Conservation (phyloP, 352 stramenopile genomes). For the Lagenidium giganteum region DNA sequence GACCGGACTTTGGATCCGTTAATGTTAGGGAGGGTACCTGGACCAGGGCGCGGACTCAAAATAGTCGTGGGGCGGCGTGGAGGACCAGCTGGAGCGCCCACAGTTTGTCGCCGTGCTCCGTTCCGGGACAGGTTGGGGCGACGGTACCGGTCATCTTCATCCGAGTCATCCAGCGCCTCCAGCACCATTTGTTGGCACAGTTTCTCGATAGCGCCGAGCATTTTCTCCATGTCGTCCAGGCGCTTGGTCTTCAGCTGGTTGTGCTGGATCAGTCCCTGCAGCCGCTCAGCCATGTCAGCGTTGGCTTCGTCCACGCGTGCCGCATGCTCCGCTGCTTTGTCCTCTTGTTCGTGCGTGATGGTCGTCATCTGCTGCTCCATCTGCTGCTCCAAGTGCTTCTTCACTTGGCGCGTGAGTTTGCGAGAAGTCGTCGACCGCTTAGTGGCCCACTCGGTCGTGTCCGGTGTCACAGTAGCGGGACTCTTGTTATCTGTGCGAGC, state of each 20-base stretch:
- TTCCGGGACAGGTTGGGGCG: too few relatives aligned
- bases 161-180: constrained; percentile 31
- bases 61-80: too few relatives aligned
- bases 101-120: too few relatives aligned
- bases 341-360: constrained; percentile 9
- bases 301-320: constrained; percentile 21
- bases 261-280: constrained; percentile 42
- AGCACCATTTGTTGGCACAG: constrained; percentile 57
- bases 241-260: constrained; percentile 50
- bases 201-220: constrained; percentile 55
- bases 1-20: too few relatives aligned
- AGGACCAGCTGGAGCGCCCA: too few relatives aligned
- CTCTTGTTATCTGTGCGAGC: constrained; percentile 55
- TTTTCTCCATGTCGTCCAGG: constrained; percentile 55
- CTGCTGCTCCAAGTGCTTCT: constrained; percentile 42
- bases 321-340: constrained; percentile 12
- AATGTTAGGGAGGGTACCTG: too few relatives aligned
- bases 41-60: too few relatives aligned
- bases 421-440: constrained; percentile 28
- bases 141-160: too few relatives aligned
- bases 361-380: constrained; percentile 20
- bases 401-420: constrained; percentile 40
- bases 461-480: too few relatives aligned
- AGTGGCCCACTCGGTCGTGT: constrained; percentile 21
- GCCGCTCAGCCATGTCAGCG: constrained; percentile 38